Percentiles rank a stretch among this genome's conserved stretches.
Evolutionary conservation across 163 green algal species (phyloP).

Genomic region (Smithsoniella earleae): DNA sequence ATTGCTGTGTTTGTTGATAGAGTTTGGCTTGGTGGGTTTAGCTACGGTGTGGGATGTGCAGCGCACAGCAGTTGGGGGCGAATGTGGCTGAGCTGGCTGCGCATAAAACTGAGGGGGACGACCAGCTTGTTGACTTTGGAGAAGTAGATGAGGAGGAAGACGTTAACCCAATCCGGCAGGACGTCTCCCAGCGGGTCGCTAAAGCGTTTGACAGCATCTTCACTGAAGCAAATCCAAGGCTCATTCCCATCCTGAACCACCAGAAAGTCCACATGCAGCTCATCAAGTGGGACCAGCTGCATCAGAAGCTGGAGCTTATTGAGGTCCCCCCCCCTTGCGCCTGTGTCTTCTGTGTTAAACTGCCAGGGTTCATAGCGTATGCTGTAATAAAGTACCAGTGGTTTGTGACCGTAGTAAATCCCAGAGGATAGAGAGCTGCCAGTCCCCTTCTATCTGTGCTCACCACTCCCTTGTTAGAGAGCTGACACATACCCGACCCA

Average conservation of each 20-base stretch:
- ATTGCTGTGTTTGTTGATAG: background rate
- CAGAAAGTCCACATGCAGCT: slow-evolving; percentile 18
- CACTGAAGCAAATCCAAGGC: background rate
- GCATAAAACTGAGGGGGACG: background rate
- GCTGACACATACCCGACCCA: too few species aligned
- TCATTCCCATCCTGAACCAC: slow-evolving; percentile 3
- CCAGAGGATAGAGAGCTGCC: background rate
- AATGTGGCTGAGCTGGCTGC: background rate
- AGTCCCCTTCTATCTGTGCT: background rate
- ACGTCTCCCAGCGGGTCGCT: background rate
- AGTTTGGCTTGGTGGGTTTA: background rate
- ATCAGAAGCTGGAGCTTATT: background rate
- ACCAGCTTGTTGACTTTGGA: background rate
- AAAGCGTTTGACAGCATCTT: slow-evolving; percentile 15
- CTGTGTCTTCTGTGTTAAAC: background rate
- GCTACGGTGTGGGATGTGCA: background rate
- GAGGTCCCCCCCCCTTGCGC: background rate
- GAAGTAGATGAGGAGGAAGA: background rate
- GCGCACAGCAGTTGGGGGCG: background rate
- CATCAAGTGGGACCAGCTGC: slow-evolving; percentile 2
- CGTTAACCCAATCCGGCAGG: background rate
- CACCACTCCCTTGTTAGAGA: too few species aligned
- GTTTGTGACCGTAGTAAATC: too few species aligned
- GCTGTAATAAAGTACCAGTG: too few species aligned
- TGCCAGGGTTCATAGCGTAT: too few species aligned